Evolutionary conservation across 2,329 filamentous ascomycete species (phyloP).

Genomic region (Hymenoscyphus occultus): DNA sequence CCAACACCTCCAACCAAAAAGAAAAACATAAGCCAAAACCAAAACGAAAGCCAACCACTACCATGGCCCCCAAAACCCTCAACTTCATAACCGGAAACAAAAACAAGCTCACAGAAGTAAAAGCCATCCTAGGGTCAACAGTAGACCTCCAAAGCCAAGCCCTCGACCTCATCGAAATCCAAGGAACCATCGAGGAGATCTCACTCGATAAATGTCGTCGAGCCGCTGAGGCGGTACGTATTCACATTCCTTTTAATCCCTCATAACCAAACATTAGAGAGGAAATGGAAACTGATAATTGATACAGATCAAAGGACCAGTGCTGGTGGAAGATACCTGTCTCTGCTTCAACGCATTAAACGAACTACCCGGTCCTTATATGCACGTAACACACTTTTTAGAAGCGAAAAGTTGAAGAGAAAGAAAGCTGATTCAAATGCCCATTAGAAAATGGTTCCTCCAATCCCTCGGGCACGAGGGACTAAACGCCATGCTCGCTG

Average conservation of each 20-base stretch:
- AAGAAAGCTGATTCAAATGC: constrained; percentile 2
- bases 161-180: constrained; percentile 83
- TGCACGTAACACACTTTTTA: constrained; percentile 52
- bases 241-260: too few relatives aligned
- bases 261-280: too few relatives aligned
- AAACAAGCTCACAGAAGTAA: constrained; percentile 89
- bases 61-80: constrained; percentile 45
- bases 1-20: background rate
- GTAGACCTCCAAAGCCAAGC: constrained; percentile 72
- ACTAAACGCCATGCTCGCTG: constrained; percentile 84
- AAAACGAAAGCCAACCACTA: constrained; percentile 15
- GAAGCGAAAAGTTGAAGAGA: background rate
- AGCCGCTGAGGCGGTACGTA: constrained; percentile 71
- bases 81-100: constrained; percentile 97
- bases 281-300: constrained; percentile 9
- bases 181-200: constrained; percentile 89
- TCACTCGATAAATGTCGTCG: constrained; percentile 81
- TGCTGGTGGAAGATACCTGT: constrained; percentile 93
- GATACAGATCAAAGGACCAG: constrained; percentile 72
- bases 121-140: constrained; percentile 72
- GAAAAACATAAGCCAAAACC: background rate
- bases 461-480: constrained; percentile 76
- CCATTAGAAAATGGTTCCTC: constrained; percentile 81
- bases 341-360: constrained; percentile 88
- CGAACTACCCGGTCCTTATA: constrained; percentile 92